Evolutionary conservation across 139 green algal species (phyloP).

Genomic region (Coelastrella sp.): DNA sequence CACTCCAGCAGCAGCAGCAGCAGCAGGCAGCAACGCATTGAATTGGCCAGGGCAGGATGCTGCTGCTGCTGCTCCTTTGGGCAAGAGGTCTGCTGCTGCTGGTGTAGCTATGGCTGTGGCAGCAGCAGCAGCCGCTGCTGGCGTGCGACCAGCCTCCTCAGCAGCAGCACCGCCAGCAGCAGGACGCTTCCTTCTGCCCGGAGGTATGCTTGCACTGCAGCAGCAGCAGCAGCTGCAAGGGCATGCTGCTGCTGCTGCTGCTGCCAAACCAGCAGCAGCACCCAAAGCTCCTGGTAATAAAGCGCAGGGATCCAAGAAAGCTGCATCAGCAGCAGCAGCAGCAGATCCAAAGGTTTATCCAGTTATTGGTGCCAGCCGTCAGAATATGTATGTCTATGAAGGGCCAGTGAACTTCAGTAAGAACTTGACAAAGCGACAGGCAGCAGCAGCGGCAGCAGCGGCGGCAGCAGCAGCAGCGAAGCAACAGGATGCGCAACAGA

Average conservation of each 20-base stretch:
- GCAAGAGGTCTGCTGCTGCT: neutral
- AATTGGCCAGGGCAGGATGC: no score
- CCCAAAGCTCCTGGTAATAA: neutral
- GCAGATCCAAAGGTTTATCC: neutral
- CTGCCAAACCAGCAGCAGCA: neutral
- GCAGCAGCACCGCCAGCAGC: neutral
- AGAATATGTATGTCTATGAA: conserved; percentile 34
- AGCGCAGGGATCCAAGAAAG: neutral
- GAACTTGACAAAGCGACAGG: conserved; percentile 29
- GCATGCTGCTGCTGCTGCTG: neutral
- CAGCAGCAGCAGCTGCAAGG: neutral
- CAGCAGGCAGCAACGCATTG: neutral
- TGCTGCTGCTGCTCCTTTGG: neutral
- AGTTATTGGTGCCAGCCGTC: neutral
- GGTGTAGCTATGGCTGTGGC: conserved; percentile 3
- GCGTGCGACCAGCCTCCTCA: neutral
- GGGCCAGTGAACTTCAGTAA: conserved; percentile 29
- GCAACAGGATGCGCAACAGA: neutral
- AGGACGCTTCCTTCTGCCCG: no score
- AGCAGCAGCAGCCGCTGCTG: neutral
- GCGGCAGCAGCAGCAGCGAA: neutral
- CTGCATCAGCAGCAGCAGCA: neutral
- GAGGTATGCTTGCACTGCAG: no score
- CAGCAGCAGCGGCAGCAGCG: neutral
- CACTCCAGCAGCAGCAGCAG: neutral